phyloP scores from a whole-genome alignment of 208 protist species.

The Trypanosoma platydactyli region DNA sequence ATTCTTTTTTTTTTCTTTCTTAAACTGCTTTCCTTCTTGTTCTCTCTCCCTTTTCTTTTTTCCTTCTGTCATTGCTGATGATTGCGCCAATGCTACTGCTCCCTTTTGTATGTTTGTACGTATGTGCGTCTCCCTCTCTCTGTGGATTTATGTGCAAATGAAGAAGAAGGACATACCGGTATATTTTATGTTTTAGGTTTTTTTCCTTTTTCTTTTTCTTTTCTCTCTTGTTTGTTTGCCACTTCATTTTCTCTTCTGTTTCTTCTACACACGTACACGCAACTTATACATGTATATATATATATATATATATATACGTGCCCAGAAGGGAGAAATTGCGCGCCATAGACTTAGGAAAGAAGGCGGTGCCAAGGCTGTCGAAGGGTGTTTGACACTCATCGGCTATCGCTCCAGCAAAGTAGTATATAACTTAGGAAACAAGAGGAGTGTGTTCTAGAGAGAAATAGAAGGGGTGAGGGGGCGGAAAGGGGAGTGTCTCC shows the following conservation, averaged over 20 bases:
- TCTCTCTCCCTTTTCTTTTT: not conserved
- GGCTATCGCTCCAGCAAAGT: not conserved
- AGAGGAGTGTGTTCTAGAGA: not conserved
- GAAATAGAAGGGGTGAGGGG: not conserved
- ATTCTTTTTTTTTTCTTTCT: not conserved
- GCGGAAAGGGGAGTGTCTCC: not conserved
- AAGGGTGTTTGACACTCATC: no score
- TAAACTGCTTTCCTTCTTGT: not conserved
- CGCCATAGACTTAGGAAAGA: no score
- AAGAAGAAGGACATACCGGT: no score
- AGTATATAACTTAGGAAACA: not conserved
- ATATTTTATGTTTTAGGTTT: constrained; percentile 9
- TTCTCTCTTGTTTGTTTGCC: not conserved
- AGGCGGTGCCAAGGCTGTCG: no score
- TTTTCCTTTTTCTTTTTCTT: constrained; percentile 29
- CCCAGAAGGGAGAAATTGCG: not conserved
- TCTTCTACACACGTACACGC: not conserved
- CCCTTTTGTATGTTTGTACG: constrained; percentile 18
- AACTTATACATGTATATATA: constrained; percentile 9
- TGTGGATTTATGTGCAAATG: not conserved
- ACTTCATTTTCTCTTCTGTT: constrained; percentile 15
- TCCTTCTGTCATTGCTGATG: not conserved
- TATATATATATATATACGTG: constrained; percentile 6
- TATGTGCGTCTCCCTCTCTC: constrained; percentile 12
- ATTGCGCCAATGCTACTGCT: constrained; percentile 20